These are phyloP conservation scores for Sporisorium iseilematis-ciliati DNA, from an alignment of 1,284 basidiomycete genomes.

Conservation along the genomic window DNA sequence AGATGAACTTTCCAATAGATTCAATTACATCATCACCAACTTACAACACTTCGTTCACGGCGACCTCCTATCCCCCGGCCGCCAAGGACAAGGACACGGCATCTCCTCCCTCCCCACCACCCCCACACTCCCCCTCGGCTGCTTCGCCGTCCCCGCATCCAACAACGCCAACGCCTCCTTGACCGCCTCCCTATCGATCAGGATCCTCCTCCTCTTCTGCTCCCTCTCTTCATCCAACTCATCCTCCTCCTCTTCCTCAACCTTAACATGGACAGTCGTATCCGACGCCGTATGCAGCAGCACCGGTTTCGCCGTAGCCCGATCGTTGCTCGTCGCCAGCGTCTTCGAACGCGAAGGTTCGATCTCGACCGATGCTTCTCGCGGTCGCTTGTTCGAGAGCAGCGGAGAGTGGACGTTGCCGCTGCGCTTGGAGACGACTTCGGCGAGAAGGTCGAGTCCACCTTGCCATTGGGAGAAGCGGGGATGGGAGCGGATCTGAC, in stretches of 20 bases:
- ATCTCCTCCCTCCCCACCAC: slow-evolving; percentile 17
- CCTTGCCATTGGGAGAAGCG: slow-evolving; percentile 60
- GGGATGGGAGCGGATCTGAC: slow-evolving; percentile 64
- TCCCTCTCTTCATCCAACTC: slow-evolving; percentile 17
- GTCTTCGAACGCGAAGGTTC: slow-evolving; percentile 23
- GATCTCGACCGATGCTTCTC: slow-evolving; percentile 45
- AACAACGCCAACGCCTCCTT: slow-evolving; percentile 57
- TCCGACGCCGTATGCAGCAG: slow-evolving; percentile 27
- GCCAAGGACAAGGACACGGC: slow-evolving; percentile 43
- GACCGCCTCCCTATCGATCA: slow-evolving; percentile 58
- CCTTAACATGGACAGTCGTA: slow-evolving; percentile 16
- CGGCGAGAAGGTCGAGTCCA: slow-evolving; percentile 65
- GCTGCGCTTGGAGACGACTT: slow-evolving; percentile 59
- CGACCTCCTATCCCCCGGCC: slow-evolving; percentile 32
- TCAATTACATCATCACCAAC: no score
- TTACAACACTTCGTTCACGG: background rate
- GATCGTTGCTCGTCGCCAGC: slow-evolving; percentile 29
- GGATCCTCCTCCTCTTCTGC: slow-evolving; percentile 51
- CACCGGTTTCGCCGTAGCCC: slow-evolving; percentile 25
- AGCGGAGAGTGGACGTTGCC: slow-evolving; percentile 47
- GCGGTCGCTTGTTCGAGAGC: slow-evolving; percentile 24
- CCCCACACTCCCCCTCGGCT: slow-evolving; percentile 21
- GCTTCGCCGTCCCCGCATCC: slow-evolving; percentile 47
- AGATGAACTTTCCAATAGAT: no score
- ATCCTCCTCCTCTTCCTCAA: slow-evolving; percentile 17